Conservation (phyloP, 1,284 basidiomycete genomes). For the Heterobasidion parviporum region DNA sequence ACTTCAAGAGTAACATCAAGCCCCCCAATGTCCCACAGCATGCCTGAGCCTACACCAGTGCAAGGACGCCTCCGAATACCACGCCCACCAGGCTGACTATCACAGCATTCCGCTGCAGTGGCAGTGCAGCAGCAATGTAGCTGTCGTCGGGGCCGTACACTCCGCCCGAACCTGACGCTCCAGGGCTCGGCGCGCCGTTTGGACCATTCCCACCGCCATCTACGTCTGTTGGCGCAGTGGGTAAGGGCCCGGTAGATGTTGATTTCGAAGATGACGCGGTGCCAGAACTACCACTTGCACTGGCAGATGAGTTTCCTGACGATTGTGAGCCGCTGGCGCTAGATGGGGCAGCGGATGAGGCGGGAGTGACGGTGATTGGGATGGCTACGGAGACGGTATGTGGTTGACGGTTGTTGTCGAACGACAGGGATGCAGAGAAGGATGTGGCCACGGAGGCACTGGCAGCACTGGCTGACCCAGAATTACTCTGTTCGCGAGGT, state of each 20-base stretch:
- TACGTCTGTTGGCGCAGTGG: constrained; percentile 48
- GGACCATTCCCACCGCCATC: constrained; percentile 40
- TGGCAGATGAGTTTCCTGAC: constrained; percentile 12
- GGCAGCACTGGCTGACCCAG: neutral
- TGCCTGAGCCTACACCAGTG: neutral
- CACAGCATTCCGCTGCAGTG: constrained; percentile 30
- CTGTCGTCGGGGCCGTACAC: constrained; percentile 54
- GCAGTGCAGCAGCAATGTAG: constrained; percentile 50
- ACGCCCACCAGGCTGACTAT: constrained; percentile 32
- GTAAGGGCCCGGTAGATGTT: constrained; percentile 31
- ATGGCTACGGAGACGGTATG: constrained; percentile 30
- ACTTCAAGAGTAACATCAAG: no score
- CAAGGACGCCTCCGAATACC: constrained; percentile 30
- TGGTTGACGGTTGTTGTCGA: constrained; percentile 27
- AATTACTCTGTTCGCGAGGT: constrained; percentile 5
- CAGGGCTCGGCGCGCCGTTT: constrained; percentile 41
- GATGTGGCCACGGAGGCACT: constrained; percentile 17
- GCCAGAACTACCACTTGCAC: constrained; percentile 8
- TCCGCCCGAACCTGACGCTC: constrained; percentile 28
- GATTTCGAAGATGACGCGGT: constrained; percentile 12
- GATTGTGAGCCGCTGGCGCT: constrained; percentile 13
- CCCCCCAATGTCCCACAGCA: neutral
- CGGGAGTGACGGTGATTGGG: constrained; percentile 33
- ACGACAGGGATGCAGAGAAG: constrained; percentile 15
- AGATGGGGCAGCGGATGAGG: constrained; percentile 10